These are phyloP conservation scores for Teratosphaeria pseudoeucalypti DNA, from an alignment of 2,329 filamentous ascomycete genomes.

Conservation along the genomic window DNA sequence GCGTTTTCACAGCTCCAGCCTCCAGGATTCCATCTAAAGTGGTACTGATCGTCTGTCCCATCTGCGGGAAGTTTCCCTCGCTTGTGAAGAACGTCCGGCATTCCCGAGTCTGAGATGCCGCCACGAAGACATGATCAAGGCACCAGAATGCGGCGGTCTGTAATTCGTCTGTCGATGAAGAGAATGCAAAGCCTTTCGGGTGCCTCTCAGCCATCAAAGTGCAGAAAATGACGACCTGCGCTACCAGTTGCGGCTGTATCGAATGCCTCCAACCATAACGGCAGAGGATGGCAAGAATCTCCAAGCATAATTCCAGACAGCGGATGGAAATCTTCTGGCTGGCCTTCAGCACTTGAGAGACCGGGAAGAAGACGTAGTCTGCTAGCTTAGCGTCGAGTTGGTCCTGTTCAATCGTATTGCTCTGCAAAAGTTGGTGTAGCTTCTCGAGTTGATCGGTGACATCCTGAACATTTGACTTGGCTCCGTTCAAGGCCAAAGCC, in stretches of 20 bases:
- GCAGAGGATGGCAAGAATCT: constrained; percentile 64
- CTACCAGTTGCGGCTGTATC: constrained; percentile 61
- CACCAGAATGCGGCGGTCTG: constrained; percentile 57
- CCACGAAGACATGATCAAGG: constrained; percentile 54
- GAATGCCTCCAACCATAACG: constrained; percentile 66
- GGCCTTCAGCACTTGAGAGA: constrained; percentile 74
- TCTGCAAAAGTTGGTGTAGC: constrained; percentile 33
- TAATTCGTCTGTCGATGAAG: constrained; percentile 56
- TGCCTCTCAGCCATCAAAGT: constrained; percentile 70
- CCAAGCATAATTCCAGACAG: constrained; percentile 64
- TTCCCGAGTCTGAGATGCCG: constrained; percentile 36
- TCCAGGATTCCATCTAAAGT: constrained; percentile 64
- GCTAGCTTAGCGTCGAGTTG: constrained; percentile 69
- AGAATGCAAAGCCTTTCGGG: constrained; percentile 44
- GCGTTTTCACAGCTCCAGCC: constrained; percentile 55
- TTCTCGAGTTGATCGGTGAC: constrained; percentile 39
- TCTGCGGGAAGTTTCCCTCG: constrained; percentile 56
- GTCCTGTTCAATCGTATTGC: constrained; percentile 22
- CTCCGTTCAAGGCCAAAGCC: constrained; percentile 40
- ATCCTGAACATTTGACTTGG: constrained; percentile 34
- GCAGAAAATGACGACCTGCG: constrained; percentile 76
- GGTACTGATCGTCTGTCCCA: constrained; percentile 74
- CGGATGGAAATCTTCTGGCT: constrained; percentile 61
- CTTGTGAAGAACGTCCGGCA: constrained; percentile 41
- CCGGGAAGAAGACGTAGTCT: constrained; percentile 89